Base-by-base conservation (phyloP, 1,284 basidiomycete genomes). In the Microbotryum saponariae region DNA sequence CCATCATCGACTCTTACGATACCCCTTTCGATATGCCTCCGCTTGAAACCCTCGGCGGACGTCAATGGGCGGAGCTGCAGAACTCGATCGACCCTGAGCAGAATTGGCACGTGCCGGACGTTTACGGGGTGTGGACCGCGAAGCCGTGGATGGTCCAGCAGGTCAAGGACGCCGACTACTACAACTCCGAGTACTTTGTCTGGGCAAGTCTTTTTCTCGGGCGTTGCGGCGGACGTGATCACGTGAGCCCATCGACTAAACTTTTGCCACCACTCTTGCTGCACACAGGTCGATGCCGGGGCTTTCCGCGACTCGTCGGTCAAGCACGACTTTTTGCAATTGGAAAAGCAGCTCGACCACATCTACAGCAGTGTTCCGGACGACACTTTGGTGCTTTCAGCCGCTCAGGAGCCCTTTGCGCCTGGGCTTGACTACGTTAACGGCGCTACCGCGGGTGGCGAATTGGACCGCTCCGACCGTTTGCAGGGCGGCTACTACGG, bases 401-500 rank as follows among this genome's bases (percentile, higher is more conserved):
- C 65, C 5, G 64, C 66, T 12, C 60, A 52, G 2, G 33, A 54
- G 10, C 58, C 64, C n/a, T 70, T 69, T 56, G 66, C 56, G 6
- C 55, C 52, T 3, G 70, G 66, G 0, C 54, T 59, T 16, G 53
- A 49, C 0, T 67, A 54, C 45, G 63, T 66, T 18, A 55, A 60
- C 21, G 37, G 33, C 4, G 66, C 57, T 7, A 58, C 31, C 29
- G 51, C 57, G 2, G 56, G 53, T 25, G 56, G 58, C 9, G 51
- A 56, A 20, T 63, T 68, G 62, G 68, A 71, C 47, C 55, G 61
- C 2, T 46, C 51, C 12, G 70, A 71, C 42, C 66, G 65, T 4
- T 55, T 70, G 10, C 68, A 69, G 52, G 70, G 70, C 16, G 70
- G 68, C 5, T 71, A 66, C 66, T 71, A 64, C 49, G 70, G 70